These are phyloP conservation scores for Hypoxylon lienhwacheense DNA, from an alignment of 495 filamentous ascomycete species.

Conservation along the genomic window DNA sequence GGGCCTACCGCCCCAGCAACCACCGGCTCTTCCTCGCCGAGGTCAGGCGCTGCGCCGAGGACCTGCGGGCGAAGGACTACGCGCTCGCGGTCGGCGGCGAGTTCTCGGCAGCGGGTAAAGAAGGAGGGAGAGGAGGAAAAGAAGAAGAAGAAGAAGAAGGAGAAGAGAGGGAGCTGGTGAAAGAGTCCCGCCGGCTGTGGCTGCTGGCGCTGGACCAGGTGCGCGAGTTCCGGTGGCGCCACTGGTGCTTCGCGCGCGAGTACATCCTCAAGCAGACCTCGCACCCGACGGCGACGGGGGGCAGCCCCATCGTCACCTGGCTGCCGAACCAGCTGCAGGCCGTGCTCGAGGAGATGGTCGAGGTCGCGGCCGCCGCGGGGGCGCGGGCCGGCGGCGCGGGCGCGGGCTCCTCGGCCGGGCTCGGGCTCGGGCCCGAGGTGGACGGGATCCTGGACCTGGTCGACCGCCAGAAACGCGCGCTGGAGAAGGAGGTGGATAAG, in stretches of 20 bases:
- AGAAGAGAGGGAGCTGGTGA: slow-evolving; percentile 31
- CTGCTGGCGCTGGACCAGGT: slow-evolving; percentile 77
- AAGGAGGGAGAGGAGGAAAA: slow-evolving; percentile 31
- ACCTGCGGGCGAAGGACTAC: slow-evolving; percentile 62
- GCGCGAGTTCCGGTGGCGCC: slow-evolving; percentile 87
- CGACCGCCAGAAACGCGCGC: slow-evolving; percentile 64
- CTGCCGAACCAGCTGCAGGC: slow-evolving; percentile 81
- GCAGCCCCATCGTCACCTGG: slow-evolving; percentile 91
- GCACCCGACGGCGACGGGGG: slow-evolving; percentile 87
- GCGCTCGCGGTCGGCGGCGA: slow-evolving; percentile 56
- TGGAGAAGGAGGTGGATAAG: slow-evolving; percentile 76
- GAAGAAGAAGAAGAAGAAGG: slow-evolving; percentile 42
- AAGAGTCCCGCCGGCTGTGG: slow-evolving; percentile 60
- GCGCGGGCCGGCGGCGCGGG: slow-evolving; percentile 39
- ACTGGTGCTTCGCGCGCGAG: slow-evolving; percentile 93
- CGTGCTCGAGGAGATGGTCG: slow-evolving; percentile 74
- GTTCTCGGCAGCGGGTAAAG: slow-evolving; percentile 24
- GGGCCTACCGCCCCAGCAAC: slow-evolving; percentile 79
- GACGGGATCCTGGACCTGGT: slow-evolving; percentile 72
- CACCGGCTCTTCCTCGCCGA: slow-evolving; percentile 80
- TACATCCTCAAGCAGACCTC: slow-evolving; percentile 83
- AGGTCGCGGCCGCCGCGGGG: slow-evolving; percentile 57
- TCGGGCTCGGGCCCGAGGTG: slow-evolving; percentile 41
- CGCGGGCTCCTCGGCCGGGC: too few species aligned
- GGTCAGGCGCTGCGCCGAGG: slow-evolving; percentile 59